Percentiles rank a stretch among this genome's conserved stretches.
Evolutionary conservation across 345 rosid genomes (phyloP).

Genomic region (Lumnitzera littorea): DNA sequence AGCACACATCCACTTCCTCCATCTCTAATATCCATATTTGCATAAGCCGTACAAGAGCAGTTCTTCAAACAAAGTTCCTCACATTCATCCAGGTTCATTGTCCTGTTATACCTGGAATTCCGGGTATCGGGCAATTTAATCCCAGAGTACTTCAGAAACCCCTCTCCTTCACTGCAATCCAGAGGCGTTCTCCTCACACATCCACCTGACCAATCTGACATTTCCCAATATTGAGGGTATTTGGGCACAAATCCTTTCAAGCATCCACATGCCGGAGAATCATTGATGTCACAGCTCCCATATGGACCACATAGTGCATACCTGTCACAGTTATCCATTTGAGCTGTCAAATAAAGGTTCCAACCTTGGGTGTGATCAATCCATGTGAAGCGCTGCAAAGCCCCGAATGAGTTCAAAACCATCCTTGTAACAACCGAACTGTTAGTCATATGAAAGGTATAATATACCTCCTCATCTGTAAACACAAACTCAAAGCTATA

Average conservation of each 20-base stretch:
- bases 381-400: slow-evolving; percentile 16
- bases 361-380: slow-evolving; percentile 14
- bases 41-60: slow-evolving; percentile 26
- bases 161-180: slow-evolving; percentile 10
- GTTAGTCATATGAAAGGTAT: slow-evolving; percentile 17
- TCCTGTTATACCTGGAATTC: slow-evolving; percentile 3
- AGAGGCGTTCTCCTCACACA: slow-evolving; percentile 5
- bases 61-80: slow-evolving; percentile 14
- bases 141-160: slow-evolving; percentile 5
- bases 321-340: slow-evolving; percentile 31
- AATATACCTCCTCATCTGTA: slow-evolving; percentile 21
- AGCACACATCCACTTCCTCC: slow-evolving; percentile 29
- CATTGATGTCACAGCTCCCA: slow-evolving; percentile 21
- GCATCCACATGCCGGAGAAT: slow-evolving; percentile 27
- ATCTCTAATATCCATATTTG: slow-evolving; percentile 9
- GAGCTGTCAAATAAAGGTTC: slow-evolving; percentile 25
- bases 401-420: slow-evolving; percentile 16
- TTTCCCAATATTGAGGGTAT: slow-evolving; percentile 22
- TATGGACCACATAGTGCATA: slow-evolving; percentile 25
- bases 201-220: slow-evolving; percentile 7
- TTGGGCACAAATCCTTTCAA: slow-evolving; percentile 28
- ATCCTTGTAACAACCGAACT: slow-evolving; percentile 22
- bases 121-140: slow-evolving; percentile 1
- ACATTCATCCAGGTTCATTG: slow-evolving; percentile 17
- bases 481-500: slow-evolving; percentile 24